Conservation (phyloP, 2,329 filamentous ascomycete species). For the Pyrenophora teres region DNA sequence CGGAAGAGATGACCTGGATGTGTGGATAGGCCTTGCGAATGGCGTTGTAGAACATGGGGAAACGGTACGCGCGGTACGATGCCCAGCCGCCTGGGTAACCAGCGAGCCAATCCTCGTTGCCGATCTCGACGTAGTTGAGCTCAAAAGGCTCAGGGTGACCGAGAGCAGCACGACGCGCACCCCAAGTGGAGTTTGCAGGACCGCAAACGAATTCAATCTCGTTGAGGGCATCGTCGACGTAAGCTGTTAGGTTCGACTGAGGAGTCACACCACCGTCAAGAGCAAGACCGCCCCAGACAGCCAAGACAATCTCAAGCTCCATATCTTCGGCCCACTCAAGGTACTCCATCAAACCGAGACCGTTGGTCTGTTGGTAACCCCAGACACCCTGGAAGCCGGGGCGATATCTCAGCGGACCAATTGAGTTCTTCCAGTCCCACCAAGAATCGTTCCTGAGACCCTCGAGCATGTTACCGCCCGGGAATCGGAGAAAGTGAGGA, state of each 20-base stretch:
- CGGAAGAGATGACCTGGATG: conserved; percentile 44
- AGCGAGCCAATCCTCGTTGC: conserved; percentile 49
- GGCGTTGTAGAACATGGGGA: conserved; percentile 40
- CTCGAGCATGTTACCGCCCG: conserved; percentile 57
- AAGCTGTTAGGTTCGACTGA: conserved; percentile 45
- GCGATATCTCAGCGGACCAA: conserved; percentile 54
- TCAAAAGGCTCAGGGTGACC: conserved; percentile 46
- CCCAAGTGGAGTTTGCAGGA: conserved; percentile 37
- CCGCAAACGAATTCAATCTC: conserved; percentile 46
- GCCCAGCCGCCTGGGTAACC: conserved; percentile 35
- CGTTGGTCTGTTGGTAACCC: conserved; percentile 53
- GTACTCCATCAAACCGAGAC: conserved; percentile 55
- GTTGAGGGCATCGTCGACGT: conserved; percentile 47
- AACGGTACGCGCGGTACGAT: conserved; percentile 41
- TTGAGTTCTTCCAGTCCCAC: conserved; percentile 56
- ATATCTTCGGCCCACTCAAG: conserved; percentile 56
- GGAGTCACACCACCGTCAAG: conserved; percentile 49
- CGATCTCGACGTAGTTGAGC: conserved; percentile 47
- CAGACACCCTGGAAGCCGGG: conserved; percentile 54
- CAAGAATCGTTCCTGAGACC: conserved; percentile 31
- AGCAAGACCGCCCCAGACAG: conserved; percentile 52
- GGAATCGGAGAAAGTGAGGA: conserved; percentile 56
- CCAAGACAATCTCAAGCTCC: conserved; percentile 49
- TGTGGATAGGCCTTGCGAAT: conserved; percentile 43
- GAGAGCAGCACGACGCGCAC: conserved; percentile 42